phyloP scores from a whole-genome alignment of 306 rosid species.

The Fagus sylvatica region DNA sequence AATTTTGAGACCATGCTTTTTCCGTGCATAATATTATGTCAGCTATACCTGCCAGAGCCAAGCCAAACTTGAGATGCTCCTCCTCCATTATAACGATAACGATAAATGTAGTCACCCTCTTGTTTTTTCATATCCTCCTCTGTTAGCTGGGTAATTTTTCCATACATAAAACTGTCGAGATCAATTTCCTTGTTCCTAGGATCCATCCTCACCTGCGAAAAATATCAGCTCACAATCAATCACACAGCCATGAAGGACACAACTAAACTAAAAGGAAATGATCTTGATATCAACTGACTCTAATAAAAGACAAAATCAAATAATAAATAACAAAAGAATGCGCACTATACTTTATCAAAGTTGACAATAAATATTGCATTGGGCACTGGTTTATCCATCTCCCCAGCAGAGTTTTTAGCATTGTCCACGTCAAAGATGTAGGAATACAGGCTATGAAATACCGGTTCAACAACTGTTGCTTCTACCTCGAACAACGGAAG shows the following conservation, averaged over 20 bases:
- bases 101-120: slow-evolving; percentile 90
- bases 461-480: slow-evolving; percentile 80
- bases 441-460: slow-evolving; percentile 80
- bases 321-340: slow-evolving; percentile 8
- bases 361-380: slow-evolving; percentile 82
- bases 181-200: slow-evolving; percentile 82
- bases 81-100: slow-evolving; percentile 90
- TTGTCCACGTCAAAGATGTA: slow-evolving; percentile 64
- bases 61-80: slow-evolving; percentile 99
- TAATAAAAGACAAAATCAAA: slow-evolving; percentile 11
- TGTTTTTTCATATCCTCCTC: slow-evolving; percentile 84
- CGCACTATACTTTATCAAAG: slow-evolving; percentile 80
- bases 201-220: slow-evolving; percentile 77
- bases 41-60: slow-evolving; percentile 81
- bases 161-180: slow-evolving; percentile 70
- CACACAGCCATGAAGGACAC: slow-evolving; percentile 11
- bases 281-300: slow-evolving; percentile 18
- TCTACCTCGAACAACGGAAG: slow-evolving; percentile 88
- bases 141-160: slow-evolving; percentile 56
- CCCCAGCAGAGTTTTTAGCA: slow-evolving; percentile 45
- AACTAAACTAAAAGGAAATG: slow-evolving; percentile 18
- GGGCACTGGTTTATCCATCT: slow-evolving; percentile 66
- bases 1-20: slow-evolving; percentile 8
- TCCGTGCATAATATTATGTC: not conserved
- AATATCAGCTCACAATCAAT: slow-evolving; percentile 2